phyloP scores from a whole-genome alignment of 805 yeast species.

The Teunomyces panamensis region DNA sequence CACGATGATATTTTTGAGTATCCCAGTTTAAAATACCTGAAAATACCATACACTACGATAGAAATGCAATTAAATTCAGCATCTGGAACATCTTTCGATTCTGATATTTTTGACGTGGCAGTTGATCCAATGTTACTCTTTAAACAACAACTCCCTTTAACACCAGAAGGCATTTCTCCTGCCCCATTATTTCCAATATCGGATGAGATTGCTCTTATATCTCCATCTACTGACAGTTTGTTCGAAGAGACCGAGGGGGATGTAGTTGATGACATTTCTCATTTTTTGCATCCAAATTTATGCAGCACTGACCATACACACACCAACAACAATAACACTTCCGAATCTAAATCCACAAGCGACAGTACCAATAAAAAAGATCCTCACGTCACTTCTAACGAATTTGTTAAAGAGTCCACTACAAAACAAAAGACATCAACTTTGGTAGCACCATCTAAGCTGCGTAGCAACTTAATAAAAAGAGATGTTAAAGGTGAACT shows the following conservation, averaged over 20 bases:
- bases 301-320: not conserved
- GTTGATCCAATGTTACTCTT: not conserved
- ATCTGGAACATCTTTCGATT: not conserved
- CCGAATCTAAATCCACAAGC: not conserved
- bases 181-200: not conserved
- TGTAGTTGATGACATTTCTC: not conserved
- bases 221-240: not conserved
- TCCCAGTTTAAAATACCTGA: not conserved
- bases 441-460: not conserved
- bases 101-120: not conserved
- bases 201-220: not conserved
- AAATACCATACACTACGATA: not conserved
- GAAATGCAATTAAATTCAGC: not conserved
- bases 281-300: not conserved
- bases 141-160: not conserved
- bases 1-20: not conserved
- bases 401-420: too few relatives aligned
- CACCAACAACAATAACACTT: not conserved
- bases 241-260: not conserved
- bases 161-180: not conserved
- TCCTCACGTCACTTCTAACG: too few relatives aligned
- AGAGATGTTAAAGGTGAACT: not conserved
- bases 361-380: not conserved
- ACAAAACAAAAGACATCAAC: not conserved
- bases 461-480: not conserved